Base-by-base conservation (phyloP, 2,329 filamentous ascomycete genomes). In the Emergomyces orientalis region DNA sequence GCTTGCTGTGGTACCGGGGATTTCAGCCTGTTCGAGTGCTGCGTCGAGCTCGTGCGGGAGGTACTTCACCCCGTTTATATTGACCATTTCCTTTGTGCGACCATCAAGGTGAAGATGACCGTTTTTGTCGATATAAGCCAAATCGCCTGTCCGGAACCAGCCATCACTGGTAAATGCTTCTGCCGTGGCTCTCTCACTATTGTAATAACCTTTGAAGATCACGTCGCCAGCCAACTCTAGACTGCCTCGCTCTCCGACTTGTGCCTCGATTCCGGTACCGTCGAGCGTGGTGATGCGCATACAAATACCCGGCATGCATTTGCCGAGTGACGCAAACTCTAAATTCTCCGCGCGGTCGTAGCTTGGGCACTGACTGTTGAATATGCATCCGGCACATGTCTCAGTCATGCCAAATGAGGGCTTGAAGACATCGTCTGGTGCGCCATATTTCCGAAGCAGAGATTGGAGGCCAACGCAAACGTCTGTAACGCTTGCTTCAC, bases 11-110 rank as follows among this genome's bases (percentile, higher is more conserved):
- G 71, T 27, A 3, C 68, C 68, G 8, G 67, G 41, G n/a, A 73
- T 70, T 1, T 69, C 43, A 1, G 71, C 71, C 19, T 70, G 61
- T 52, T 78, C 75, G 1, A 80, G 64, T 0, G 71, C 68, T 0
- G 63, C 37, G 47, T 80, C 72, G 1, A 81, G 63, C 2, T 74
- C 74, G 6, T 69, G 56, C 0, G 72, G 66, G 27, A 60, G 62
- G 32, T 71, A 68, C 34, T 78, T 80, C 61, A 78, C 68, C 1
- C 75, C 75, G 63, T 80, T 80, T 63, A 80, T 73, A 62, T 73
- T 77, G 45, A 79, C 32, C 37, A 43, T 77, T 41, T 79, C 77
- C 62, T 79, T 78, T n/a, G 62, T 61, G 7, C 79, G 70, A 1
- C 78, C 78, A 0, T 66, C 64, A 1, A 81, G 63, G 47, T 69